Conservation (phyloP, 1,284 basidiomycete genomes). For the Malassezia psittaci region DNA sequence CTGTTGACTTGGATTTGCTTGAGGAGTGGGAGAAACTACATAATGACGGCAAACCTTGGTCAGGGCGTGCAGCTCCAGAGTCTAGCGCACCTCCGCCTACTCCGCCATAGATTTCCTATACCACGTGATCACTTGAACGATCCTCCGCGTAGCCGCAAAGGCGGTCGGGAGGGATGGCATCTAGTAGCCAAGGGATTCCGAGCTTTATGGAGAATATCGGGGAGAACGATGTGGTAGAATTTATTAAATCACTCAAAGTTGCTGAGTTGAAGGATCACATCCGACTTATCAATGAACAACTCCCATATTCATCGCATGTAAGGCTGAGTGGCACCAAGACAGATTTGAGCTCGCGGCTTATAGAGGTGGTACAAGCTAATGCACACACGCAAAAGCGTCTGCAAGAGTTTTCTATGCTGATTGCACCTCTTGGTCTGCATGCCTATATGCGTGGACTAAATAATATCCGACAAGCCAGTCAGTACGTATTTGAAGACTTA, state of each 20-base stretch:
- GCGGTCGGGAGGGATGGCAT: neutral
- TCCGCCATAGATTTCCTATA: neutral
- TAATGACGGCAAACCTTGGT: conserved; percentile 61
- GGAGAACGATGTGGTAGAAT: conserved; percentile 5
- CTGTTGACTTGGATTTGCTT: conserved; percentile 65
- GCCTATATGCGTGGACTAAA: neutral
- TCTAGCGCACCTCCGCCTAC: neutral
- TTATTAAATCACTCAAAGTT: conserved; percentile 25
- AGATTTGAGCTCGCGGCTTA: conserved; percentile 24
- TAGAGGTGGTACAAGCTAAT: conserved; percentile 15
- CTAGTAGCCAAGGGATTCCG: neutral
- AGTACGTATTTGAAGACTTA: neutral
- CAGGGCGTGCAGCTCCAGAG: conserved; percentile 49
- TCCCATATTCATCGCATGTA: conserved; percentile 18
- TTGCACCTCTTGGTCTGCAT: conserved; percentile 18
- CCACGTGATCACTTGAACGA: conserved; percentile 1
- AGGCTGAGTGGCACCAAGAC: conserved; percentile 32
- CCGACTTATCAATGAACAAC: conserved; percentile 26
- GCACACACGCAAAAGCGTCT: conserved; percentile 16
- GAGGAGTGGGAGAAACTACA: conserved; percentile 61
- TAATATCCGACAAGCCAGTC: conserved; percentile 4
- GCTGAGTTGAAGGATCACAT: conserved; percentile 30
- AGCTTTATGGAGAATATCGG: neutral
- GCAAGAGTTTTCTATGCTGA: conserved; percentile 21
- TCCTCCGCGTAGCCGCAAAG: neutral